Evolutionary conservation across 1,284 basidiomycete genomes (phyloP).

Genomic region (Paramarasmius palmivorus): DNA sequence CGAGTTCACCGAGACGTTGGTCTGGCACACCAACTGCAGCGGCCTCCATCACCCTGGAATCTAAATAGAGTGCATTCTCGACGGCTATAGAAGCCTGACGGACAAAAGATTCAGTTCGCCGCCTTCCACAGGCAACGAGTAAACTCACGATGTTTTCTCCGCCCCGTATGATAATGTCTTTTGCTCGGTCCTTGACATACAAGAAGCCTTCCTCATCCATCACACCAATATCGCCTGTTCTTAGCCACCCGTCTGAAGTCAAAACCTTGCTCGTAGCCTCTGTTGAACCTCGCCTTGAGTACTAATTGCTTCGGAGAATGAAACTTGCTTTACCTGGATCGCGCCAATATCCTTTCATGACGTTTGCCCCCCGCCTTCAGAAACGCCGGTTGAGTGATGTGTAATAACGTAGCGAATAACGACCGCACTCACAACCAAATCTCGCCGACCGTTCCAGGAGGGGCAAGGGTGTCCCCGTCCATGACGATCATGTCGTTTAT

Average conservation of each 20-base stretch:
- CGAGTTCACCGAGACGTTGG: slow-evolving; percentile 59
- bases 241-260: slow-evolving; percentile 61
- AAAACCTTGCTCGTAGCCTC: slow-evolving; percentile 46
- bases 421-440: slow-evolving; percentile 52
- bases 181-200: slow-evolving; percentile 66
- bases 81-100: slow-evolving; percentile 59
- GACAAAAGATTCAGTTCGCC: slow-evolving; percentile 11
- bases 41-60: slow-evolving; percentile 51
- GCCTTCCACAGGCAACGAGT: slow-evolving; percentile 3
- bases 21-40: slow-evolving; percentile 64
- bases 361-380: slow-evolving; percentile 56
- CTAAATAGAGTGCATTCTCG: slow-evolving; percentile 64
- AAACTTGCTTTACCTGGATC: slow-evolving; percentile 42
- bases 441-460: slow-evolving; percentile 48
- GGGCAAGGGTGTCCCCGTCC: slow-evolving; percentile 35
- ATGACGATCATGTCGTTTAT: slow-evolving; percentile 55
- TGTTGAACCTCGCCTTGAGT: slow-evolving; percentile 15
- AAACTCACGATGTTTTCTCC: slow-evolving; percentile 65
- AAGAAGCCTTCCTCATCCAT: slow-evolving; percentile 63
- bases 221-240: slow-evolving; percentile 59
- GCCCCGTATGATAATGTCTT: slow-evolving; percentile 67
- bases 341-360: slow-evolving; percentile 67
- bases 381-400: not conserved
- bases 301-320: not conserved
- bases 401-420: not conserved